Base-by-base conservation (phyloP, 768 basidiomycete species). In the Hericium alpestre region DNA sequence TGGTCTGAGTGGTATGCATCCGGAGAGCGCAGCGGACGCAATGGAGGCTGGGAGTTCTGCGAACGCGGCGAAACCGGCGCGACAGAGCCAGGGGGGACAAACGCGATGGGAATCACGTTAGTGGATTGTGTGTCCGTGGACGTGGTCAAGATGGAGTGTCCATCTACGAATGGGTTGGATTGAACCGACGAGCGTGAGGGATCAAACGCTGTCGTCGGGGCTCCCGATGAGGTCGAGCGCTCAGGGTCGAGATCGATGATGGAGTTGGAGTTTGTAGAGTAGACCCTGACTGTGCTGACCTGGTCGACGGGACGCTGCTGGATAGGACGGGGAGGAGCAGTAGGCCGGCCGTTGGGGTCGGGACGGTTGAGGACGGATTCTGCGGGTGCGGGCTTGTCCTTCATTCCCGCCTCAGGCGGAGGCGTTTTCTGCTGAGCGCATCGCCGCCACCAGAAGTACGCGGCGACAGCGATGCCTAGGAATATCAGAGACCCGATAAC, bases 101-200 rank as follows among this genome's bases (percentile, higher is more conserved):
- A 76, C 12, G 89, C 89, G 58, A 92, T 91, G 59, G 89, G 89
- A 57, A 92, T 92, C 61, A 90, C 89, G 63, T 92, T 92, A 22
- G 90, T 87, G 46, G 81, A 80, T 65, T 87, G 84, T 13, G 88
- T 85, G 47, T 81, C 78, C n/a, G 84, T 81, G 10, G 79, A 78
- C 0, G 74, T 73, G 27, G 90, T 92, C 69, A 88, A 86, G 58
- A 92, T 92, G 40, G 89, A 91, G 51, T 86, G 81, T 25, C 70
- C 72, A 64, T 92, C 89, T 46, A 81, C 79, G 69, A 91, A 92
- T 22, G 89, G 89, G 73, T 91, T 89, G 53, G 72, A 74, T 25
- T 71, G 73, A 3, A 64, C 55, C 10, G 73, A 76, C 5, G 41
- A 53, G 39, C 58, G 68, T 48, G 41, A 61, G 69, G 56, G 63